Evolutionary conservation across 139 green algal species (phyloP).

Genomic region (Coelastrella sp.): DNA sequence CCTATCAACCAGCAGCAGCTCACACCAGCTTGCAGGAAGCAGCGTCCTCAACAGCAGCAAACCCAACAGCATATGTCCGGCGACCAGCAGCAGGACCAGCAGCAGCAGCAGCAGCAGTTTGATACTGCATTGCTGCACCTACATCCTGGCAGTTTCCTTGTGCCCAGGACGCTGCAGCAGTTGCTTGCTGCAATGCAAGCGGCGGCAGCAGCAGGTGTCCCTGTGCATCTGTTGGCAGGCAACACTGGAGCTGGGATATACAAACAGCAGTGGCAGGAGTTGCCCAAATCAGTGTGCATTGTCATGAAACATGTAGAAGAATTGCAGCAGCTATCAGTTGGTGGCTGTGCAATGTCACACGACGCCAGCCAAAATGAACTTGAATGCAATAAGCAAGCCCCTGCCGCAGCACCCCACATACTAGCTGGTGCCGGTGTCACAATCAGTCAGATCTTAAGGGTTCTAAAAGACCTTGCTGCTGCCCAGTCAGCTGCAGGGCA

Average conservation of each 20-base stretch:
- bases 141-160: conserved; percentile 29
- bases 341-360: background rate
- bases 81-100: conserved; percentile 19
- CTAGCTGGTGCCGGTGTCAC: conserved; percentile 56
- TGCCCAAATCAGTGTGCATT: background rate
- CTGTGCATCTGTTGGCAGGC: conserved; percentile 63
- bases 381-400: background rate
- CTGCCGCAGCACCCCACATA: conserved; percentile 48
- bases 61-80: background rate
- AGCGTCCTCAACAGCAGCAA: background rate
- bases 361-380: background rate
- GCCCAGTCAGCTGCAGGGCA: background rate
- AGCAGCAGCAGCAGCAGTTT: conserved; percentile 32
- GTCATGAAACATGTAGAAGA: conserved; percentile 27
- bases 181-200: conserved; percentile 43
- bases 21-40: background rate
- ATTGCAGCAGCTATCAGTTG: conserved; percentile 25
- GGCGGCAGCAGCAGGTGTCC: conserved; percentile 19
- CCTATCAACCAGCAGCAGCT: conserved; percentile 20
- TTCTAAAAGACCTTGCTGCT: conserved; percentile 23
- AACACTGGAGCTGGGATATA: conserved; percentile 73
- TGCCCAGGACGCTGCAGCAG: conserved; percentile 46
- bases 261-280: conserved; percentile 49
- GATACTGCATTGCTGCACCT: background rate
- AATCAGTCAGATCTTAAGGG: conserved; percentile 50